These are phyloP conservation scores for Heritiera fomes DNA, from an alignment of 345 rosid species.

Conservation along the genomic window DNA sequence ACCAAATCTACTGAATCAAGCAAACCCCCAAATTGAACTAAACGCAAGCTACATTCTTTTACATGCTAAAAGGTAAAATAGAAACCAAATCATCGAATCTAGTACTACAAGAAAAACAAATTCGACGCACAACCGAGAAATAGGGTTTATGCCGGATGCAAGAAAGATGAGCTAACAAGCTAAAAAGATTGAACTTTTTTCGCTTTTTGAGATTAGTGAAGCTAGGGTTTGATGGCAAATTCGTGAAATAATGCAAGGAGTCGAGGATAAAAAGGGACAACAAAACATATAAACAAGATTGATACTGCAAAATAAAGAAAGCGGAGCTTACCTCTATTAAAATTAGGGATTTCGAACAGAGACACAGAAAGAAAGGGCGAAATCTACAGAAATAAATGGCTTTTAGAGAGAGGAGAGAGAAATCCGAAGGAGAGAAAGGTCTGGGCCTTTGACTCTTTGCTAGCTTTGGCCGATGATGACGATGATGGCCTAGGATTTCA, in stretches of 20 bases:
- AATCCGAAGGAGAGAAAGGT: constrained; percentile 30
- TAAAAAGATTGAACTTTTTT: constrained; percentile 5
- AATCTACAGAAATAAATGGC: constrained; percentile 10
- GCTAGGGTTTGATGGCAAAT: constrained; percentile 57
- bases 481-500: constrained; percentile 26
- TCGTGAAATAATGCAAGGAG: constrained; percentile 27
- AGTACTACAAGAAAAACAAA: constrained; percentile 14
- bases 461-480: constrained; percentile 30
- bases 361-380: not conserved
- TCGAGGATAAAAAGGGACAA: constrained; percentile 14
- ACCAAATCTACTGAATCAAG: constrained; percentile 27
- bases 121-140: constrained; percentile 26
- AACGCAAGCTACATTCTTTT: constrained; percentile 8
- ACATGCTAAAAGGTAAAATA: constrained; percentile 11
- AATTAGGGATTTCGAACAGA: constrained; percentile 33
- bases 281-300: not conserved
- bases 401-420: not conserved
- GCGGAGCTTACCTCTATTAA: constrained; percentile 30
- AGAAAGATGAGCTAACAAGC: constrained; percentile 21
- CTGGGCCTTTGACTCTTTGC: constrained; percentile 48
- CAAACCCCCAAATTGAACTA: constrained; percentile 22
- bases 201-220: constrained; percentile 17
- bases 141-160: constrained; percentile 46
- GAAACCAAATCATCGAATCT: constrained; percentile 22
- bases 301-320: constrained; percentile 6